Conservation (phyloP, 495 filamentous ascomycete genomes). For the Sabuloglossum arenarium region DNA sequence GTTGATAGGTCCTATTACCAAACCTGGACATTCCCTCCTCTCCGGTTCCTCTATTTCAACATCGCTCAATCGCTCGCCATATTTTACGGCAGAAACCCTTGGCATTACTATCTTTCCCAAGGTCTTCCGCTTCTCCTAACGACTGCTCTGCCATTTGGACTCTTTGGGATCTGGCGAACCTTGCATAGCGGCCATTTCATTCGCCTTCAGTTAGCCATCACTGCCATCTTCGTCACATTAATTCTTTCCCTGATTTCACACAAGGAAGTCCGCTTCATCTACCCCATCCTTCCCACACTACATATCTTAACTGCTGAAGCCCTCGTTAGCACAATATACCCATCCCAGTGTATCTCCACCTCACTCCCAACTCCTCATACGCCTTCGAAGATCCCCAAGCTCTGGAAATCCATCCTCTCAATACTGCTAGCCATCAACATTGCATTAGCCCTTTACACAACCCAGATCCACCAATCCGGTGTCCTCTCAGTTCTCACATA, state of each 20-base stretch:
- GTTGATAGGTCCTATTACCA: constrained; percentile 70
- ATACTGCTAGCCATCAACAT: constrained; percentile 44
- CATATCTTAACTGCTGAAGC: constrained; percentile 44
- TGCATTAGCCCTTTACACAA: constrained; percentile 50
- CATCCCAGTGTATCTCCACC: neutral
- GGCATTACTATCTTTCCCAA: constrained; percentile 85
- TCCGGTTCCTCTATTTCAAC: constrained; percentile 85
- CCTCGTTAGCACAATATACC: constrained; percentile 15
- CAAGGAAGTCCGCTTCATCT: constrained; percentile 96
- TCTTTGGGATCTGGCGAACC: constrained; percentile 38
- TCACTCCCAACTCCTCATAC: neutral
- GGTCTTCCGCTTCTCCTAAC: constrained; percentile 76
- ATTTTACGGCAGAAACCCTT: constrained; percentile 83
- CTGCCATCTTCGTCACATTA: constrained; percentile 35
- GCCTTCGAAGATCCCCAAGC: constrained; percentile 5
- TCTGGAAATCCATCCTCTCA: constrained; percentile 27
- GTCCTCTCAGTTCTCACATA: constrained; percentile 48
- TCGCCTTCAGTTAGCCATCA: constrained; percentile 27
- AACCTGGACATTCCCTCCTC: constrained; percentile 73
- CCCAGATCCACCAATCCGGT: constrained; percentile 59
- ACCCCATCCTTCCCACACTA: constrained; percentile 70
- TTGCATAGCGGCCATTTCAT: neutral
- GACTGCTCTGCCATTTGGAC: constrained; percentile 55
- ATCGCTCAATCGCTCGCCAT: constrained; percentile 63
- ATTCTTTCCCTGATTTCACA: constrained; percentile 66